These are phyloP conservation scores for Colletotrichum orbiculare DNA, from an alignment of 2,329 filamentous ascomycete genomes.

Conservation along the genomic window DNA sequence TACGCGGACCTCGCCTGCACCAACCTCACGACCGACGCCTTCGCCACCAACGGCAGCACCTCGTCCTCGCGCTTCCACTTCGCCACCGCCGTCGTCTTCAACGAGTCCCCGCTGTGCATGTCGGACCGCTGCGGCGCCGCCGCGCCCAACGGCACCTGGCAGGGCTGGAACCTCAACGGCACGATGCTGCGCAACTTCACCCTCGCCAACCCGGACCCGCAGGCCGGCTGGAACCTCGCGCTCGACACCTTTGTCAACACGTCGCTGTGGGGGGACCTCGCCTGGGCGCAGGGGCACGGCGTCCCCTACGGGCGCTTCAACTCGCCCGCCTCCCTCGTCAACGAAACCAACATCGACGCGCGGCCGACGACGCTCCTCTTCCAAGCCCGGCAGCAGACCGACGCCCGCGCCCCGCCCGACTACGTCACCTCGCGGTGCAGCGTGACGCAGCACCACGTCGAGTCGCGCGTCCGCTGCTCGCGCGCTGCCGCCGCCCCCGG, in stretches of 20 bases:
- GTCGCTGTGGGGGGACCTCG: not conserved
- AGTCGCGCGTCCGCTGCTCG: constrained; percentile 20
- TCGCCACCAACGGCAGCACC: not conserved
- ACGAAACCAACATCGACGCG: constrained; percentile 10
- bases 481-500: not conserved
- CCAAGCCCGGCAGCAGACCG: not conserved
- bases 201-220: too few relatives aligned
- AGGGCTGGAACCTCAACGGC: constrained; percentile 2
- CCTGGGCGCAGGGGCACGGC: too few relatives aligned
- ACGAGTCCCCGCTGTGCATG: not conserved
- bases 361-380: constrained; percentile 14
- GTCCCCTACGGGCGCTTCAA: not conserved
- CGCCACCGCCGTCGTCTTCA: not conserved
- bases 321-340: not conserved
- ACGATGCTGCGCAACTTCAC: too few relatives aligned
- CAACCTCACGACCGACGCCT: not conserved
- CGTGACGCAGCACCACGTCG: constrained; percentile 23
- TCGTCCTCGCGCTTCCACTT: not conserved
- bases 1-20: constrained; percentile 21
- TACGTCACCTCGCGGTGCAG: not conserved
- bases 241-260: constrained; percentile 12
- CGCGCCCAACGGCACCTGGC: constrained; percentile 19
- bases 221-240: constrained; percentile 14
- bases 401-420: not conserved
- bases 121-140: not conserved